A percentile compares a stretch with the other conserved stretches of the same genome.
phyloP scores from a whole-genome alignment of 2,329 filamentous ascomycete species.

The Dactylellina haptotyla region DNA sequence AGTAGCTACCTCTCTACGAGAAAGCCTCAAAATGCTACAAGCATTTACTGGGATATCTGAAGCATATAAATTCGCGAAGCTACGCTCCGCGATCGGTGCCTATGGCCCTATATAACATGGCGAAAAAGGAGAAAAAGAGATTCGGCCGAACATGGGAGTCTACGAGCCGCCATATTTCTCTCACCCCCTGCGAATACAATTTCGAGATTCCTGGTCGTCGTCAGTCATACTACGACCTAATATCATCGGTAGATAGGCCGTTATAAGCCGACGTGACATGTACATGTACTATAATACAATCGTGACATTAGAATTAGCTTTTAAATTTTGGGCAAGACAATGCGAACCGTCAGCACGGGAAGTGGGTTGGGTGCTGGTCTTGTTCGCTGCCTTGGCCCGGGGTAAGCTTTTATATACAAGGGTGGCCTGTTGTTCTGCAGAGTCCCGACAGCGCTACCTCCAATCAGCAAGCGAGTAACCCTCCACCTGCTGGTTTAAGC shows the following conservation, averaged over 20 bases:
- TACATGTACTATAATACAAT: not conserved
- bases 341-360: not conserved
- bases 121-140: not conserved
- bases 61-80: not conserved
- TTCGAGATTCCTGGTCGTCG: too few relatives aligned
- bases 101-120: not conserved
- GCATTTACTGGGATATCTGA: not conserved
- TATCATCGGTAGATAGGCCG: not conserved
- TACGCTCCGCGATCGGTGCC: not conserved
- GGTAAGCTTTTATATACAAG: not conserved
- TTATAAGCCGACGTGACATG: not conserved
- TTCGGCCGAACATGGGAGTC: not conserved
- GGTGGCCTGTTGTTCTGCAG: not conserved
- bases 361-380: not conserved
- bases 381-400: not conserved
- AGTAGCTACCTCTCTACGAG: not conserved
- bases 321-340: too few relatives aligned
- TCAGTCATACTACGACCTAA: too few relatives aligned
- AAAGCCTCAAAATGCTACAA: not conserved
- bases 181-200: too few relatives aligned
- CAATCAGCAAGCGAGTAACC: not conserved
- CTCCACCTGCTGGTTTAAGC: not conserved
- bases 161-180: too few relatives aligned
- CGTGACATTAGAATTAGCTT: not conserved
- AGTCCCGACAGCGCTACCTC: conserved; percentile 1